A percentile compares a stretch with the other conserved stretches of the same genome.
Conservation (phyloP, 495 filamentous ascomycete genomes). For the Venustampulla echinocandica region DNA sequence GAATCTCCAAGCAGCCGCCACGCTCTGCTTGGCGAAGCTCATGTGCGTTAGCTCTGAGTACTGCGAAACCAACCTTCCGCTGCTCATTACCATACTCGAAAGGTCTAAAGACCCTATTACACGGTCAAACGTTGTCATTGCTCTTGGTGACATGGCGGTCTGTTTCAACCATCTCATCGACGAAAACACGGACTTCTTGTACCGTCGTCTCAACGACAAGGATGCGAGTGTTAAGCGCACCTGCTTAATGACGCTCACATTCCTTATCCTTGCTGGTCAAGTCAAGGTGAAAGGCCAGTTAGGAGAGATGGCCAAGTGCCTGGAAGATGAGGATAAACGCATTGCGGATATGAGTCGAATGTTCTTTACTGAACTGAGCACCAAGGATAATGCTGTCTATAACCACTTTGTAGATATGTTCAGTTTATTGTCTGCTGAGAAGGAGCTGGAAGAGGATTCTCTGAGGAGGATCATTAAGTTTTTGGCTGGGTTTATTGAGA, state of each 20-base stretch:
- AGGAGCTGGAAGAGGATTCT: conserved; percentile 70
- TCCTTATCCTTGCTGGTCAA: conserved; percentile 92
- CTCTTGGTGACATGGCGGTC: conserved; percentile 96
- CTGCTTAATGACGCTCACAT: conserved; percentile 97
- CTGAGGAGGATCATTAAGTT: conserved; percentile 85
- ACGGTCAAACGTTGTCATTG: conserved; percentile 91
- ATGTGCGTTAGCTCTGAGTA: conserved; percentile 96
- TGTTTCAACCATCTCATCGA: conserved; percentile 99
- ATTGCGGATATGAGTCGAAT: conserved; percentile 90
- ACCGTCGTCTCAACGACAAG: conserved; percentile 80
- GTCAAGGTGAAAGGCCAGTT: conserved; percentile 99
- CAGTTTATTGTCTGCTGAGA: conserved; percentile 75
- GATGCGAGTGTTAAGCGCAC: conserved; percentile 91
- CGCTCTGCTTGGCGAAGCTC: conserved; percentile 92
- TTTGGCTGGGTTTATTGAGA: conserved; percentile 90
- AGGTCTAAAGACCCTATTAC: conserved; percentile 82
- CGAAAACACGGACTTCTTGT: conserved; percentile 97
- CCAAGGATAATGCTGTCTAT: conserved; percentile 98
- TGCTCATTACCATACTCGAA: conserved; percentile 97
- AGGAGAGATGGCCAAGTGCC: conserved; percentile 97
- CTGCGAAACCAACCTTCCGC: conserved; percentile 85
- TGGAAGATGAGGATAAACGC: conserved; percentile 88
- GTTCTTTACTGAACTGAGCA: conserved; percentile 97
- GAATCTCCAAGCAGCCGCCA: conserved; percentile 83
- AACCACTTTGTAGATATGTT: conserved; percentile 99